These are phyloP conservation scores for Epichloe sylvatica DNA, from an alignment of 2,329 filamentous ascomycete species.

Conservation along the genomic window DNA sequence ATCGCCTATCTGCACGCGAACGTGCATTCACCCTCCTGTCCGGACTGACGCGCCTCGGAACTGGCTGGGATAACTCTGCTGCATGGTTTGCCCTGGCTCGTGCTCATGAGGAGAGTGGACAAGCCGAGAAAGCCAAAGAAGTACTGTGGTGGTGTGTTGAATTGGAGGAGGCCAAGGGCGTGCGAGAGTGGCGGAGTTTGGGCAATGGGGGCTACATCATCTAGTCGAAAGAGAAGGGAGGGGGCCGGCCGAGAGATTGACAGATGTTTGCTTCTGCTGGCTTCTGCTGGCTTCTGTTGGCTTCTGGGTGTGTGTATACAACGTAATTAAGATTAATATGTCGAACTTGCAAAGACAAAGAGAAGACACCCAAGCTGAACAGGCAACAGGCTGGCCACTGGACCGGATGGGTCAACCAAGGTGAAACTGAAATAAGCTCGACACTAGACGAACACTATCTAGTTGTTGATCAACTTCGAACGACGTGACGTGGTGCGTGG, in stretches of 20 bases:
- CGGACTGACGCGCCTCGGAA: constrained; percentile 69
- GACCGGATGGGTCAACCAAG: too few species aligned
- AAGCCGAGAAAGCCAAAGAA: constrained; percentile 77
- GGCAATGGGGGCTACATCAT: constrained; percentile 51
- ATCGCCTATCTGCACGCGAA: constrained; percentile 79
- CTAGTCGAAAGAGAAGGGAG: constrained; percentile 7
- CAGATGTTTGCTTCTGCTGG: not conserved
- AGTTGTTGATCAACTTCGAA: too few species aligned
- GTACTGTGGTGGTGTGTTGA: constrained; percentile 97
- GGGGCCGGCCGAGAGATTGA: too few species aligned
- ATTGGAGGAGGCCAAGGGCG: constrained; percentile 69
- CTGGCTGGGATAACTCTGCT: constrained; percentile 81
- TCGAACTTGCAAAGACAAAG: too few species aligned
- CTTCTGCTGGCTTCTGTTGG: not conserved
- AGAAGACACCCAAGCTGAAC: too few species aligned
- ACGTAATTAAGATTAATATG: not conserved
- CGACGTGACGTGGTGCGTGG: too few species aligned
- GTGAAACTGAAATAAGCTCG: too few species aligned
- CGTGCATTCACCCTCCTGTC: constrained; percentile 75
- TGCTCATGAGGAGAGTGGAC: constrained; percentile 76
- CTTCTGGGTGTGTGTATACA: not conserved
- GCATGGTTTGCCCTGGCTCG: constrained; percentile 84
- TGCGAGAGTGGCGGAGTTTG: constrained; percentile 65
- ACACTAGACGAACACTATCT: too few species aligned
- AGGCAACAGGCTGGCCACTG: too few species aligned